Evolutionary conservation across 1,284 basidiomycete genomes (phyloP), one percentile per base, ranked within the genome.

Genomic region (Sporisorium reilianum): DNA sequence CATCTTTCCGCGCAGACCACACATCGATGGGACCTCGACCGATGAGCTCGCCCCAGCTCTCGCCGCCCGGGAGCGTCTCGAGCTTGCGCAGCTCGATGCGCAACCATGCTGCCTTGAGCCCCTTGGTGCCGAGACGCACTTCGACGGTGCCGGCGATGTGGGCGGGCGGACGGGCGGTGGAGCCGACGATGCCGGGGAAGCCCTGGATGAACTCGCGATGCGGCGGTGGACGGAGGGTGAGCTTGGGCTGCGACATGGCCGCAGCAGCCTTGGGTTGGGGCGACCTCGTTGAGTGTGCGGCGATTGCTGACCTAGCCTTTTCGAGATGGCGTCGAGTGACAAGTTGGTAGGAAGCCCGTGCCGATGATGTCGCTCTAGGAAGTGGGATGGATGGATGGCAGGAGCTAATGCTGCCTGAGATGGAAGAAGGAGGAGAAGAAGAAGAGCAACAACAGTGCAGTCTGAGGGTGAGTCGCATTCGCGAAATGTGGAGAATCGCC

Each of bases 81-180:
- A 79, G 67, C 70, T 84, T 84, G 62, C 80, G 69, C 46, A 84
- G 75, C 53, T 84, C 82, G 58, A 84, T 79, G 20, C 82, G 75
- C 20, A 84, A 62, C 81, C 81, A 84, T 50, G 76, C 64, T 28
- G 80, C 82, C 45, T 81, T 80, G 54, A 80, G 64, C 16, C 80
- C 80, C 62, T 80, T 81, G 18, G 77, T 60, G 20, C 74, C 72
- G 3, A 79, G 61, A 16, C 80, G 72, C 1, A 82, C 78, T 46
- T 80, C 80, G 20, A 84, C 75, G 16, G 73, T 74, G 26, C 82
- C 82, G 11, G 77, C 74, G 36, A 84, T 69, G 56, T 81, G 79
- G 12, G 82, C 82, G 10, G 78, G 57, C 22, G 81, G 75, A 18
- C 82, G 72, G 4, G 59, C 52, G 44, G 71, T 54, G 16, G 75